phyloP scores from a whole-genome alignment of 129 eudicot species.

The Lactuca saligna region DNA sequence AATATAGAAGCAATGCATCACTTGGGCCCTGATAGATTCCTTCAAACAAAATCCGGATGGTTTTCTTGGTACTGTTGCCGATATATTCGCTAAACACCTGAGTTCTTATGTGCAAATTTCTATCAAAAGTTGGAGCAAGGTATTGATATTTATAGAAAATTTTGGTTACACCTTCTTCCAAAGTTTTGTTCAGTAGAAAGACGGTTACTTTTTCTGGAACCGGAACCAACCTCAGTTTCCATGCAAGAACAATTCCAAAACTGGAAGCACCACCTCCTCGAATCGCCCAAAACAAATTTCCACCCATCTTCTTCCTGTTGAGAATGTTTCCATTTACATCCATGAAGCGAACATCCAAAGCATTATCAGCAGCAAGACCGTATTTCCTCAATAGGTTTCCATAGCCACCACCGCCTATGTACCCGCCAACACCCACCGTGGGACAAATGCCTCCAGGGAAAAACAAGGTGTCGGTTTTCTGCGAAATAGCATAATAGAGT shows the following conservation, averaged over 20 bases:
- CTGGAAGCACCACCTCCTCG: too few species aligned
- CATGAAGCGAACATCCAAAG: constrained; percentile 14
- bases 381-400: constrained; percentile 1
- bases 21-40: constrained; percentile 7
- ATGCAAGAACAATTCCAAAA: too few species aligned
- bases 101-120: constrained; percentile 13
- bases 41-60: constrained; percentile 2
- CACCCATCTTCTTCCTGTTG: constrained; percentile 17
- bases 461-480: not conserved
- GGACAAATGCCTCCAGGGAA: not conserved
- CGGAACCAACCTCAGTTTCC: constrained; percentile 3
- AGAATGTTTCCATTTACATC: constrained; percentile 15
- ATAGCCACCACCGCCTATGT: too few species aligned
- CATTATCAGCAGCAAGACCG: not conserved
- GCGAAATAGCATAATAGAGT: too few species aligned
- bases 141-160: constrained; percentile 8
- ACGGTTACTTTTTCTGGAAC: constrained; percentile 10
- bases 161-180: constrained; percentile 10
- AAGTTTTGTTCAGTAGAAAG: not conserved
- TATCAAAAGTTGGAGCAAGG: not conserved
- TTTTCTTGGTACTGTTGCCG: constrained; percentile 2
- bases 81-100: not conserved
- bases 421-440: too few species aligned
- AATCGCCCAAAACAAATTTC: not conserved
- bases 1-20: constrained; percentile 7